A percentile compares a stretch with the other conserved stretches of the same genome.
These are phyloP conservation scores for Phanerochaete sordida DNA, from an alignment of 768 basidiomycete species.

Conservation along the genomic window DNA sequence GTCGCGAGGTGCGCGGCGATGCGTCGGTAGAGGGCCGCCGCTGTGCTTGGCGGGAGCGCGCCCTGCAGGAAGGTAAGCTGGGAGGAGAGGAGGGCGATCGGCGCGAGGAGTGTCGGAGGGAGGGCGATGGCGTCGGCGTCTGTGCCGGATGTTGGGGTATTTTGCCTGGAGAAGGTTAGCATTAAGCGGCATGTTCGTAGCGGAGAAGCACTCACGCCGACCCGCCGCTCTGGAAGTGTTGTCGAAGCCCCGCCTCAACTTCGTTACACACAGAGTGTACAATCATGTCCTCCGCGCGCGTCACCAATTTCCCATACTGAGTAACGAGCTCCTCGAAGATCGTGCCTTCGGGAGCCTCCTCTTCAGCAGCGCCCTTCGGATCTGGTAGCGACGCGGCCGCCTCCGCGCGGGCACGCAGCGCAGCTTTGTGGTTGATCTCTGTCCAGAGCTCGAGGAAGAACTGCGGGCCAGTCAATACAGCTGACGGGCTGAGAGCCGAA, in stretches of 20 bases:
- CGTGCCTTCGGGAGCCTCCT: conserved; percentile 51
- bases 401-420: conserved; percentile 53
- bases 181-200: neutral
- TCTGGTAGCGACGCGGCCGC: conserved; percentile 49
- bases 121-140: conserved; percentile 39
- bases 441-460: conserved; percentile 91
- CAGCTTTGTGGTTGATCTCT: conserved; percentile 63
- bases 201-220: conserved; percentile 10
- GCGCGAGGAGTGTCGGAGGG: conserved; percentile 65
- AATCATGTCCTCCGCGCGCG: conserved; percentile 85
- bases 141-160: conserved; percentile 23
- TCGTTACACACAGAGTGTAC: conserved; percentile 81
- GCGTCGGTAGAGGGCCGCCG: conserved; percentile 69
- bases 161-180: conserved; percentile 13
- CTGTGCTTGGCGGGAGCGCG: conserved; percentile 54
- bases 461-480: too few relatives aligned
- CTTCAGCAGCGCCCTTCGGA: conserved; percentile 29
- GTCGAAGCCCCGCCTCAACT: conserved; percentile 69
- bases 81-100: conserved; percentile 77
- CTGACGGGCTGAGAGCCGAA: too few relatives aligned
- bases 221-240: conserved; percentile 58
- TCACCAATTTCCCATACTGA: conserved; percentile 55
- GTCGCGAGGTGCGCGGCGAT: conserved; percentile 68
- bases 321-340: conserved; percentile 77
- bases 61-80: conserved; percentile 67